Conservation (phyloP, 306 rosid genomes). For the Quercus cerris region DNA sequence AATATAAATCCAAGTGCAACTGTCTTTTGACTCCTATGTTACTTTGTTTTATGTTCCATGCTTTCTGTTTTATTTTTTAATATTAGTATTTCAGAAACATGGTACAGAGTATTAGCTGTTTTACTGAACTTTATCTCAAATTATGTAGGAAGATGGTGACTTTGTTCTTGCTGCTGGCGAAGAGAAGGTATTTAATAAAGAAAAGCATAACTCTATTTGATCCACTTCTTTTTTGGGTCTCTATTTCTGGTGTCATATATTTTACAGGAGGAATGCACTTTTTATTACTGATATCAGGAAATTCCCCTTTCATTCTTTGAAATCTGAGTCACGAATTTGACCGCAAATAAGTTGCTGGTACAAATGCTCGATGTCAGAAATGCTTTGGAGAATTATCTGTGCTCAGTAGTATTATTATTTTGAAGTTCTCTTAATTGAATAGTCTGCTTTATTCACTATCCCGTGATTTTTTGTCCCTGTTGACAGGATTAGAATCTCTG, state of each 20-base stretch:
- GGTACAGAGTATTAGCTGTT: slow-evolving; percentile 11
- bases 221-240: slow-evolving; percentile 10
- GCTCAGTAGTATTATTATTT: neutral
- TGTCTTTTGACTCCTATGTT: neutral
- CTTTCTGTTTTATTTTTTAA: neutral
- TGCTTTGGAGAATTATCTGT: neutral
- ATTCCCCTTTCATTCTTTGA: neutral
- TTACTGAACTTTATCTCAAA: slow-evolving; percentile 29
- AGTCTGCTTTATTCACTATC: neutral
- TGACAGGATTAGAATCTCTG: neutral
- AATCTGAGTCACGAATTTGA: neutral
- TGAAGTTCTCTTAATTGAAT: neutral
- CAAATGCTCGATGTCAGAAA: neutral
- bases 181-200: slow-evolving; percentile 58
- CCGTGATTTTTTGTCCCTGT: neutral
- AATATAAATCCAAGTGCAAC: neutral
- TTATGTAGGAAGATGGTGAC: slow-evolving; percentile 83
- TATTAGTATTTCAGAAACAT: neutral
- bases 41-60: neutral
- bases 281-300: neutral
- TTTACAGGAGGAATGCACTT: neutral
- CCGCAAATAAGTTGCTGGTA: neutral
- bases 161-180: slow-evolving; percentile 68
- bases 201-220: neutral
- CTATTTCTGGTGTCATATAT: neutral